Evolutionary conservation across 2,329 filamentous ascomycete genomes (phyloP).

Genomic region (Paracoccidioides lutzii): DNA sequence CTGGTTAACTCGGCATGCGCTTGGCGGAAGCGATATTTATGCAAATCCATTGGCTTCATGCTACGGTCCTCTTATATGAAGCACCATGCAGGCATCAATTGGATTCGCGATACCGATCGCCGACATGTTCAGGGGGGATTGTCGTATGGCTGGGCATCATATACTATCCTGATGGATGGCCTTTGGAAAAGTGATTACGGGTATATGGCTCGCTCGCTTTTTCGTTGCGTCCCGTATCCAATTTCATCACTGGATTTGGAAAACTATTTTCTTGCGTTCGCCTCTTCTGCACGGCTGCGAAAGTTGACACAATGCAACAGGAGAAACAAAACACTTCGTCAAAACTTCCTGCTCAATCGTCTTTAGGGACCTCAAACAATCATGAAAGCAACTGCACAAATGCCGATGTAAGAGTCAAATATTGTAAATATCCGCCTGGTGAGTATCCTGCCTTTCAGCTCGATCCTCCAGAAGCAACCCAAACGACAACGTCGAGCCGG

Average conservation of each 20-base stretch:
- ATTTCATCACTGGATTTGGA: background rate
- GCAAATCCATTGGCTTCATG: no score
- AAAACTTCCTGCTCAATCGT: no score
- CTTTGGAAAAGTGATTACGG: conserved; percentile 48
- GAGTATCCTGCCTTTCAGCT: background rate
- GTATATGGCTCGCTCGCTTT: conserved; percentile 39
- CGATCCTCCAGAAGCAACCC: background rate
- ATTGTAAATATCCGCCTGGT: no score
- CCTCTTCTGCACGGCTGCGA: no score
- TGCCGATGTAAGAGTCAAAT: no score
- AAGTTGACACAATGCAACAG: no score
- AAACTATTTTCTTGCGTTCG: background rate
- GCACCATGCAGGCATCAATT: conserved; percentile 38
- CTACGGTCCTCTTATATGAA: no score
- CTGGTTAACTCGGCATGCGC: no score
- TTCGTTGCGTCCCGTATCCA: background rate
- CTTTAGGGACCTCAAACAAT: no score
- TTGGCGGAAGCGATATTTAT: no score
- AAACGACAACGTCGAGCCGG: background rate
- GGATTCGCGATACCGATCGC: conserved; percentile 69
- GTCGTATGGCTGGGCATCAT: conserved; percentile 62
- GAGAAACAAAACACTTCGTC: no score
- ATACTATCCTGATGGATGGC: conserved; percentile 68
- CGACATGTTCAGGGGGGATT: conserved; percentile 49
- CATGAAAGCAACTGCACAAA: no score